Conservation (phyloP, 78 protist genomes). For the Emiliania huxleyi region DNA sequence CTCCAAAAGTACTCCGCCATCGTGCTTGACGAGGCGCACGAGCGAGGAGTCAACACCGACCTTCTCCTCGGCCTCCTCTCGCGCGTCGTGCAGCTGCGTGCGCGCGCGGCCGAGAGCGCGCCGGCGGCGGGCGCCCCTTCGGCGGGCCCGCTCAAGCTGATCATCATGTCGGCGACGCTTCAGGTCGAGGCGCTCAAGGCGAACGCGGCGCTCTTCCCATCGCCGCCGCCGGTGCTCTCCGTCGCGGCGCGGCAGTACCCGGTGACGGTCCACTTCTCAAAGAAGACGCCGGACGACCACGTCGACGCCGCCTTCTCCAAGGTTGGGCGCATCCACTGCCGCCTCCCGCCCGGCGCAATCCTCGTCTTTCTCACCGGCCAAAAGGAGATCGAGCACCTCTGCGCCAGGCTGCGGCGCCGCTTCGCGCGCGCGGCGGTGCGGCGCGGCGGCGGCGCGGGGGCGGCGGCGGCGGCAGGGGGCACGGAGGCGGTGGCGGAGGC, state of each 20-base stretch:
- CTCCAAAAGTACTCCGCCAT: slow-evolving; percentile 80
- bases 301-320: slow-evolving; percentile 66
- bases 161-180: slow-evolving; percentile 98
- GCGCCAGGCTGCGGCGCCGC: slow-evolving; percentile 32
- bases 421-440: background rate
- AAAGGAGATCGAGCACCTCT: slow-evolving; percentile 75
- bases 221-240: background rate
- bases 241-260: slow-evolving; percentile 71
- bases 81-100: slow-evolving; percentile 87
- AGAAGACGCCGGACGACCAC: slow-evolving; percentile 59
- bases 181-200: slow-evolving; percentile 82
- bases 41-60: slow-evolving; percentile 74
- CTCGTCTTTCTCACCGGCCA: slow-evolving; percentile 95
- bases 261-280: slow-evolving; percentile 88
- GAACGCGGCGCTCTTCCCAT: slow-evolving; percentile 75
- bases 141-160: slow-evolving; percentile 83
- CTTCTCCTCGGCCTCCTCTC: slow-evolving; percentile 95
- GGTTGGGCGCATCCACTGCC: slow-evolving; percentile 79
- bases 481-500: background rate
- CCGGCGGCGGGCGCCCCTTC: background rate
- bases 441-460: background rate
- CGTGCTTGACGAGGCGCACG: slow-evolving; percentile 98
- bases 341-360: slow-evolving; percentile 91
- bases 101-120: background rate
- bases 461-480: background rate